Evolutionary conservation across 1,284 basidiomycete genomes (phyloP).

Genomic region (Sporisorium graminicola): DNA sequence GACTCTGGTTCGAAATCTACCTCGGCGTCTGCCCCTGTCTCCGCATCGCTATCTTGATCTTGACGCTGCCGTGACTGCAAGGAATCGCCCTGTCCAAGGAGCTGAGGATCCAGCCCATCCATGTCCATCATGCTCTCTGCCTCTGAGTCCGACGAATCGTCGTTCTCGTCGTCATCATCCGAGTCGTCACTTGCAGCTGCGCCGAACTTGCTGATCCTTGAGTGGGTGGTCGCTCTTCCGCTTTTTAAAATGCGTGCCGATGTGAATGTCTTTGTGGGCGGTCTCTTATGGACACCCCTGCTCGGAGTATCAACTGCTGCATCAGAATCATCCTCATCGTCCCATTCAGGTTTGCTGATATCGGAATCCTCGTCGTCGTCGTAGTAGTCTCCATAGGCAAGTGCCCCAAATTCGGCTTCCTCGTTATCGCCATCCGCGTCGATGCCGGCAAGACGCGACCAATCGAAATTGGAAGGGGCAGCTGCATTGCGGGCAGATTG

Average conservation of each 20-base stretch:
- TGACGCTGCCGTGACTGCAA: not conserved
- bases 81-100: not conserved
- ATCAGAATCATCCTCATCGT: constrained; percentile 48
- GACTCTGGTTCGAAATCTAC: constrained; percentile 53
- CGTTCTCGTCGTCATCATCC: constrained; percentile 15
- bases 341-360: constrained; percentile 33
- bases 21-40: constrained; percentile 25
- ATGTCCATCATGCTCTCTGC: constrained; percentile 5
- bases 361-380: constrained; percentile 31
- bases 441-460: constrained; percentile 31
- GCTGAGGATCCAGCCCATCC: constrained; percentile 22
- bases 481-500: constrained; percentile 23
- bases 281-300: constrained; percentile 11
- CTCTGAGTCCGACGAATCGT: not conserved
- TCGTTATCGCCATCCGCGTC: constrained; percentile 33
- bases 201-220: not conserved
- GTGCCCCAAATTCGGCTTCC: constrained; percentile 34
- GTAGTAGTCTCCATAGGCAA: constrained; percentile 17
- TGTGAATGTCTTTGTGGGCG: constrained; percentile 8
- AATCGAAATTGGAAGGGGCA: constrained; percentile 13
- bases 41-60: not conserved
- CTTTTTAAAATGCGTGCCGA: not conserved
- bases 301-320: constrained; percentile 21
- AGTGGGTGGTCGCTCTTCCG: not conserved
- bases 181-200: constrained; percentile 15